Evolutionary conservation across 306 rosid species (phyloP).

Genomic region (Malus asiatica): DNA sequence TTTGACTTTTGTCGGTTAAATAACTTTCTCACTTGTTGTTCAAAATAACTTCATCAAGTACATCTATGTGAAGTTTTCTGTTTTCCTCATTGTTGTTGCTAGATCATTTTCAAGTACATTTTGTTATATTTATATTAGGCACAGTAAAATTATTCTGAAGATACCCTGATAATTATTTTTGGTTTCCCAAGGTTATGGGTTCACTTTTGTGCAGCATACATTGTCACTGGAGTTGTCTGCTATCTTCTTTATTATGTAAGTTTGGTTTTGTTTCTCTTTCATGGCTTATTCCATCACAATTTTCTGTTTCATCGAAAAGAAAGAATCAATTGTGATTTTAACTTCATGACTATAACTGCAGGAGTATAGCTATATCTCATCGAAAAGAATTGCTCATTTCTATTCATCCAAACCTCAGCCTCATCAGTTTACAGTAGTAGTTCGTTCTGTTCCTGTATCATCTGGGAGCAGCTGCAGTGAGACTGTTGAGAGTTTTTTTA

Average conservation of each 20-base stretch:
- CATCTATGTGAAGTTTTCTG: neutral
- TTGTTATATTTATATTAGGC: neutral
- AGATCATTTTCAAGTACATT: neutral
- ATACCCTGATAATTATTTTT: constrained; percentile 30
- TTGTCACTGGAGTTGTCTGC: constrained; percentile 78
- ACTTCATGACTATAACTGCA: constrained; percentile 28
- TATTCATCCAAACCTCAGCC: constrained; percentile 57
- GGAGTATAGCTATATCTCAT: constrained; percentile 60
- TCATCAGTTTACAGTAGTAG: constrained; percentile 53
- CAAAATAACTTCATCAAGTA: neutral
- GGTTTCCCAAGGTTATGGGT: constrained; percentile 72
- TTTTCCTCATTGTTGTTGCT: neutral
- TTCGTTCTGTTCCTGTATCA: constrained; percentile 60
- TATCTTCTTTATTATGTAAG: constrained; percentile 78
- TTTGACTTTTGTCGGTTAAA: neutral
- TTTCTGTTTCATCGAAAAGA: constrained; percentile 10
- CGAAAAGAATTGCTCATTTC: constrained; percentile 52
- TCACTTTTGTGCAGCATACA: constrained; percentile 72
- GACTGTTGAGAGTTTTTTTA: constrained; percentile 57
- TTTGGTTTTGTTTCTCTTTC: constrained; percentile 17
- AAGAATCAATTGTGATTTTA: constrained; percentile 1
- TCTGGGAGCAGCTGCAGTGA: constrained; percentile 58
- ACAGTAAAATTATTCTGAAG: constrained; percentile 7
- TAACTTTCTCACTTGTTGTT: neutral
- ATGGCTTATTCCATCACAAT: neutral